Base-by-base conservation (phyloP, 139 green algal genomes). In the Coelastrella sp. region DNA sequence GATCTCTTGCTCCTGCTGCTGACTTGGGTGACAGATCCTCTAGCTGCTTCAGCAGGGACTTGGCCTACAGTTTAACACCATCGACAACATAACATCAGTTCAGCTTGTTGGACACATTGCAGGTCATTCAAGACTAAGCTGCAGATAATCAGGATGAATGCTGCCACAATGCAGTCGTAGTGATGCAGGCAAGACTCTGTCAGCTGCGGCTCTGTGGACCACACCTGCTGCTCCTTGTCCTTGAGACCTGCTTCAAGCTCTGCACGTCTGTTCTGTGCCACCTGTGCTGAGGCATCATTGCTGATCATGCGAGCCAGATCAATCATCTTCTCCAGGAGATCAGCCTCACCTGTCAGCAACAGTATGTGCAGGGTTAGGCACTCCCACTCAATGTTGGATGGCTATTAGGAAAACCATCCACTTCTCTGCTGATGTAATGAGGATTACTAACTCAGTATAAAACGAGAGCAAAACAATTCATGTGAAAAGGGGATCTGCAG, bases 11-110 rank as follows among this genome's bases (percentile, higher is more conserved):
- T 30, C 41, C 40, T 30, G 62, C 79, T 4, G 79, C 79, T 7
- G 41, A 19, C 79, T 85, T 85, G 41, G 79, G 5, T 21, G 79
- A 85, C 11, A 85, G 6, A 8, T 25, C 62, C 63, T 85, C 79
- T 17, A 85, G 34, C 51, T 76, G 40, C 32, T 8, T 5, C 27
- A 85, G 41, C 62, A 77, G 79, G 30, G 30, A 6, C 79, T 77
- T 77, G 79, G 79, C 37, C 79, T 85, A 63, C 41, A 40, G 48
- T 23, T 37, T 8, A 41, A n/a, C 40, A 48, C n/a, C 53, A 69
- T 59, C 17, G 7, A 40, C 41, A 41, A 32, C 35, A 0, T 13
- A 40, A 53, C 59, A 45, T 9, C 35, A 53, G 35, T 40, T 23
- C 74, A 48, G 2, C 5, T 32, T 4, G 67, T 6, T 32, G 15